A percentile compares a stretch with the other conserved stretches of the same genome.
Conservation (phyloP, 2,329 filamentous ascomycete species). For the Fusarium falciforme region DNA sequence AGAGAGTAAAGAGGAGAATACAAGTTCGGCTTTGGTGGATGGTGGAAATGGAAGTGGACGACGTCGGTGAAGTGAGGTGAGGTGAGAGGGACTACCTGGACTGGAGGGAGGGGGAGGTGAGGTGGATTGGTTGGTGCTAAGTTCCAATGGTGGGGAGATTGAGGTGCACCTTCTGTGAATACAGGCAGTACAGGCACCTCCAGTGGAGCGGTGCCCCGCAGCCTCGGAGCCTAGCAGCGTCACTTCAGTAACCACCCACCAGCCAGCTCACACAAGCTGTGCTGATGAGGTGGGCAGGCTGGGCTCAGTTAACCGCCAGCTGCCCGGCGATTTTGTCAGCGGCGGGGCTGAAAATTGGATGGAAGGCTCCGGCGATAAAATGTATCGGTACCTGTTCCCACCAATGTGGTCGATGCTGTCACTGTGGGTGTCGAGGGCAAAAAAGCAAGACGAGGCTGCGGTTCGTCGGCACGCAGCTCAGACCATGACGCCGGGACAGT, state of each 20-base stretch:
- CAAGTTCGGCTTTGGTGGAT: slow-evolving; percentile 35
- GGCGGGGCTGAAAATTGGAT: slow-evolving; percentile 19
- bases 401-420: slow-evolving; percentile 20
- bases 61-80: slow-evolving; percentile 44
- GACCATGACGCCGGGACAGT: slow-evolving; percentile 34
- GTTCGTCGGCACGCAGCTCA: neutral
- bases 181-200: slow-evolving; percentile 23
- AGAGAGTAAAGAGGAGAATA: slow-evolving; percentile 30
- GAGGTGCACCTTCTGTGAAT: slow-evolving; percentile 28
- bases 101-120: slow-evolving; percentile 17
- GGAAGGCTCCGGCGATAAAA: neutral
- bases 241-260: slow-evolving; percentile 13
- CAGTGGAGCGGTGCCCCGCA: slow-evolving; percentile 38
- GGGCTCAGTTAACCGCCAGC: neutral
- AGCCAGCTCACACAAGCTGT: neutral
- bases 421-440: slow-evolving; percentile 9
- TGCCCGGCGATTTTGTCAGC: slow-evolving; percentile 30
- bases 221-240: slow-evolving; percentile 4
- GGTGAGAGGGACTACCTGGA: slow-evolving; percentile 34
- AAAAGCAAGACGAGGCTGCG: slow-evolving; percentile 9
- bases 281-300: neutral
- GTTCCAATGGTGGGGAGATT: slow-evolving; percentile 31
- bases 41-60: slow-evolving; percentile 37
- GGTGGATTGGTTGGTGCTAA: slow-evolving; percentile 4
- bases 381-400: slow-evolving; percentile 26